Evolutionary conservation across 306 rosid genomes (phyloP).

Genomic region (Cicer arietinum): DNA sequence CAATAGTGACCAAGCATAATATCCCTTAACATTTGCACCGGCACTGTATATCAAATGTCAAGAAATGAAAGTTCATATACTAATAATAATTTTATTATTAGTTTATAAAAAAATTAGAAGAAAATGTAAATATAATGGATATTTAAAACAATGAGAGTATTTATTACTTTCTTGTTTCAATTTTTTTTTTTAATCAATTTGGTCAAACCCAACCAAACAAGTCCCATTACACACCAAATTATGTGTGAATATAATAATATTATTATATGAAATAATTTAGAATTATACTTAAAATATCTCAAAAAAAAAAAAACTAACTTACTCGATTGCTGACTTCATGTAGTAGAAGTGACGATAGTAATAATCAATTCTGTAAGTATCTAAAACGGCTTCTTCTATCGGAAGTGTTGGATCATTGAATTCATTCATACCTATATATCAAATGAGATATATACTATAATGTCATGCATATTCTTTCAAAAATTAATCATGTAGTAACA

Average conservation of each 20-base stretch:
- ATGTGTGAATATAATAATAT: not conserved
- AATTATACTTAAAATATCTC: not conserved
- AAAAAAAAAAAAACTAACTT: slow-evolving; percentile 25
- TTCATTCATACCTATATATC: slow-evolving; percentile 57
- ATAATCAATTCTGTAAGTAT: slow-evolving; percentile 58
- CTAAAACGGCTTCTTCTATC: slow-evolving; percentile 50
- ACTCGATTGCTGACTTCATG: slow-evolving; percentile 56
- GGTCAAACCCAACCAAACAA: no score
- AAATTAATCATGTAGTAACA: not conserved
- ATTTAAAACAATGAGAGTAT: not conserved
- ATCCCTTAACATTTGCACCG: slow-evolving; percentile 65
- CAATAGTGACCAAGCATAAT: slow-evolving; percentile 69
- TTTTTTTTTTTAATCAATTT: no score
- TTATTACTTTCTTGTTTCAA: no score
- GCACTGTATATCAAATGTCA: slow-evolving; percentile 22
- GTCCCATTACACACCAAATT: no score
- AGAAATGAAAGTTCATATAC: not conserved
- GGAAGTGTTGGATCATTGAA: slow-evolving; percentile 49
- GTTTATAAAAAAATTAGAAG: no score
- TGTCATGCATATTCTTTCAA: not conserved
- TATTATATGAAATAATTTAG: no score
- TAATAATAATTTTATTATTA: not conserved
- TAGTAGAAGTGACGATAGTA: slow-evolving; percentile 53
- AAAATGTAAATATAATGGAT: not conserved
- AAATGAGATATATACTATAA: not conserved